A percentile compares a stretch with the other conserved stretches of the same genome.
phyloP scores from a whole-genome alignment of 257 asterid genomes.

The Salvia hispanica region DNA sequence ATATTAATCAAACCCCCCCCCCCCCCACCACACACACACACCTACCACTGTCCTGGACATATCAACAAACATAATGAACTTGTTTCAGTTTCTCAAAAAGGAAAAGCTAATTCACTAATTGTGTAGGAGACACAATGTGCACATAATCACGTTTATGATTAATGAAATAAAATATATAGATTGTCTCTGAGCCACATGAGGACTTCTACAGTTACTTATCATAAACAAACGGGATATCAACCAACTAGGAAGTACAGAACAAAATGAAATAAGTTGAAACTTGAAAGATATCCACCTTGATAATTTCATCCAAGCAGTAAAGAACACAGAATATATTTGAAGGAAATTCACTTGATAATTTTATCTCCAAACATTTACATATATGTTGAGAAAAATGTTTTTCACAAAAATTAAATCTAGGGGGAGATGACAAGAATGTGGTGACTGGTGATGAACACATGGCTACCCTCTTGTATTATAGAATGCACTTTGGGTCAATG shows the following conservation, averaged over 20 bases:
- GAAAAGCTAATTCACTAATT: not conserved
- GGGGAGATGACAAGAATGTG: conserved; percentile 5
- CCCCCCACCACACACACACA: too few relatives aligned
- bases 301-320: not conserved
- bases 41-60: not conserved
- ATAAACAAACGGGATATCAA: conserved; percentile 11
- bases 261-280: not conserved
- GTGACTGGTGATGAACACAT: conserved; percentile 16
- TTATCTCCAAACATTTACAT: conserved; percentile 10
- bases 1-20: too few relatives aligned
- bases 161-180: conserved; percentile 13
- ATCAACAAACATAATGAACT: conserved; percentile 15
- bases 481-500: conserved; percentile 5
- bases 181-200: conserved; percentile 21
- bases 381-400: not conserved
- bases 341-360: conserved; percentile 1
- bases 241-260: not conserved
- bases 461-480: conserved; percentile 8
- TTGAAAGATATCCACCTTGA: not conserved
- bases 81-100: conserved; percentile 10
- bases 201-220: not conserved
- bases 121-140: not conserved
- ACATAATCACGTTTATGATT: not conserved
- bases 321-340: not conserved
- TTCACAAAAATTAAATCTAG: not conserved